Conservation (phyloP, 768 basidiomycete genomes). For the Naganishia onofrii region DNA sequence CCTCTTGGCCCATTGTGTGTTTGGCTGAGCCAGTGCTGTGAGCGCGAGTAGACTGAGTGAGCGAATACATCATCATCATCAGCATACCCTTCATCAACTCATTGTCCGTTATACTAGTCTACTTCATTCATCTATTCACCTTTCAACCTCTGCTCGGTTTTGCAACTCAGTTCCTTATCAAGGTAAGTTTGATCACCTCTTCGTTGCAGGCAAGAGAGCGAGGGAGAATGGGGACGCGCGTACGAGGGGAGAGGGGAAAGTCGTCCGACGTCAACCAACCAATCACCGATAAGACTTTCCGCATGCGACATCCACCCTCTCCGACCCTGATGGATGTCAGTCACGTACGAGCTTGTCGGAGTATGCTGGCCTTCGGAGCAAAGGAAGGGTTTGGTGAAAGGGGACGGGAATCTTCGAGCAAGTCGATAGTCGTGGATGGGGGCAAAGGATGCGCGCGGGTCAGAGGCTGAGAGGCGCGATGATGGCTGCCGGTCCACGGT, state of each 20-base stretch:
- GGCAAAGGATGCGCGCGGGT: not conserved
- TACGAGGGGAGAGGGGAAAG: not conserved
- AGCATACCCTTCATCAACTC: conserved; percentile 13
- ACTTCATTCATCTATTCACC: conserved; percentile 2
- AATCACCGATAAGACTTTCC: conserved; percentile 6
- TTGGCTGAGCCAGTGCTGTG: not conserved
- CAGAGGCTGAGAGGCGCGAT: not conserved
- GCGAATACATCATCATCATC: conserved; percentile 25
- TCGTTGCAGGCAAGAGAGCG: not conserved
- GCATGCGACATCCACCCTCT: conserved; percentile 4
- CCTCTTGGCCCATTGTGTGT: conserved; percentile 5
- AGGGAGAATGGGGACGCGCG: no score
- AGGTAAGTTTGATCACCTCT: conserved; percentile 6
- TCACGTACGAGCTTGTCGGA: not conserved
- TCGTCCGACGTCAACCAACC: not conserved
- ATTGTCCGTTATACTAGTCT: not conserved
- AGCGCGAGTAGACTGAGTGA: not conserved
- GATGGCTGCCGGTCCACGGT: not conserved
- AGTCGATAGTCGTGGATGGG: not conserved
- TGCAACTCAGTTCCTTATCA: not conserved
- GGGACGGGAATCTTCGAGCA: not conserved
- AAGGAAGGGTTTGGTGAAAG: not conserved
- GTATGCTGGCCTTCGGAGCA: not conserved
- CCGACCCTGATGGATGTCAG: not conserved
- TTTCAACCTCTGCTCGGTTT: conserved; percentile 8